Evolutionary conservation across 805 yeast species (phyloP).

Genomic region (Yueomyces sinensis): DNA sequence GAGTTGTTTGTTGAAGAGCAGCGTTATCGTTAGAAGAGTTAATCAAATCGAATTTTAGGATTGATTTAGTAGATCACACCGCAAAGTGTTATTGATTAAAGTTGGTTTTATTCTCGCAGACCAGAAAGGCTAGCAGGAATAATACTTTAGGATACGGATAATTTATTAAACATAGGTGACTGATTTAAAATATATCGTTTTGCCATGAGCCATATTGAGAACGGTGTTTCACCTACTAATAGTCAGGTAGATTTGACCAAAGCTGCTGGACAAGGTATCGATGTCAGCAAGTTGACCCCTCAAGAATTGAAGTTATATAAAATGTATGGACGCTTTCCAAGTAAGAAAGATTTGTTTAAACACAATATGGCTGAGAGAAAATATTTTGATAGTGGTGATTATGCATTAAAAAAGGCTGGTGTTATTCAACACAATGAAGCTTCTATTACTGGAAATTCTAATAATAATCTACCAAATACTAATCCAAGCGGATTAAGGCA

Average conservation of each 20-base stretch:
- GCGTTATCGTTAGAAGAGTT: too few relatives aligned
- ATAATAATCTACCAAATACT: conserved; percentile 22
- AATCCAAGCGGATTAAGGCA: conserved; percentile 25
- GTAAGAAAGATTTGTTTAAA: conserved; percentile 61
- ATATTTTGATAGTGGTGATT: conserved; percentile 89
- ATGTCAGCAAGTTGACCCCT: conserved; percentile 47
- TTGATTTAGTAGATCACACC: too few relatives aligned
- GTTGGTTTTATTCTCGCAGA: too few relatives aligned
- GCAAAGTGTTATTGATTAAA: too few relatives aligned
- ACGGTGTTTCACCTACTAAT: conserved; percentile 17
- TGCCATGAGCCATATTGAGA: too few relatives aligned
- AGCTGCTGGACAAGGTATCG: conserved; percentile 21
- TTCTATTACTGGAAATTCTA: conserved; percentile 11
- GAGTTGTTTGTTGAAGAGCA: too few relatives aligned
- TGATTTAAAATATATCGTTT: too few relatives aligned
- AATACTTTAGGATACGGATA: too few relatives aligned
- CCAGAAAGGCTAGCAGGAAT: too few relatives aligned
- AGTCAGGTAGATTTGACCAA: conserved; percentile 15
- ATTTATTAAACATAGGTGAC: too few relatives aligned
- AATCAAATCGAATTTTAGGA: too few relatives aligned
- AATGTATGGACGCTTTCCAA: conserved; percentile 77
- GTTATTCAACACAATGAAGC: conserved; percentile 20
- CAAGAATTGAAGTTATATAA: conserved; percentile 70
- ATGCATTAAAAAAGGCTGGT: conserved; percentile 72
- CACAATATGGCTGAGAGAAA: conserved; percentile 76